Base-by-base conservation (phyloP, 208 protist species). In the Leishmania guyanensis region DNA sequence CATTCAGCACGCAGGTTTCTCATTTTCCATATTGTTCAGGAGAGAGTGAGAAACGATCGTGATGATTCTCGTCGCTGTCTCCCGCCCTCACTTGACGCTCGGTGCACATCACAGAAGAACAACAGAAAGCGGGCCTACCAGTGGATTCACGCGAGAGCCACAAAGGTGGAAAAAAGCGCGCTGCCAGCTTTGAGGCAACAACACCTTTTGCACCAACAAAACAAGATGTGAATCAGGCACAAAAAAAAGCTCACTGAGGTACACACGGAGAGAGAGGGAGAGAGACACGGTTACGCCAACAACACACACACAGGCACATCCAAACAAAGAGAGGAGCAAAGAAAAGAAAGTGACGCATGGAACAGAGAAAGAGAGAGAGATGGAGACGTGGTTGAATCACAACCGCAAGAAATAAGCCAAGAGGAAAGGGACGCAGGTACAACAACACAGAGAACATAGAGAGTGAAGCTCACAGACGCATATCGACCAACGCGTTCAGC, bases 261-360 rank as follows among this genome's bases (percentile, higher is more conserved):
- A 77, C 22, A 51, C 12, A 74, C 36, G 62, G 62, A 71, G 60
- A 62, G 36, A 22, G 36, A 8, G 36, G 36, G n/a, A 82, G 73
- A 56, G 8, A 12, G 29, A 51, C 26, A 54, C 5, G 4, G 20
- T 54, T 1, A 75, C 46, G 33, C 29, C 4, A 22, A 66, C 0
- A 54, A 68, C 17, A 54, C 17, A 22, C 14, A 33, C 36, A n/a
- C 29, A 74, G 9, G 48, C 46, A 74, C 69, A 50, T 6, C 16
- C 48, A 53, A 16, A 73, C 68, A 72, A 33, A 33, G 33, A 33
- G 33, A 33, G 33, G 33, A 33, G 33, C 33, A 33, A 33, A 33
- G 33, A 33, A 33, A 33, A 33, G 33, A 33, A 33, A 33, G 33
- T 33, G 33, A 33, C 33, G 6, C 14, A 54, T 54, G 51, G 51